phyloP scores from a whole-genome alignment of 2,329 filamentous ascomycete species.

The Beauveria bassiana region DNA sequence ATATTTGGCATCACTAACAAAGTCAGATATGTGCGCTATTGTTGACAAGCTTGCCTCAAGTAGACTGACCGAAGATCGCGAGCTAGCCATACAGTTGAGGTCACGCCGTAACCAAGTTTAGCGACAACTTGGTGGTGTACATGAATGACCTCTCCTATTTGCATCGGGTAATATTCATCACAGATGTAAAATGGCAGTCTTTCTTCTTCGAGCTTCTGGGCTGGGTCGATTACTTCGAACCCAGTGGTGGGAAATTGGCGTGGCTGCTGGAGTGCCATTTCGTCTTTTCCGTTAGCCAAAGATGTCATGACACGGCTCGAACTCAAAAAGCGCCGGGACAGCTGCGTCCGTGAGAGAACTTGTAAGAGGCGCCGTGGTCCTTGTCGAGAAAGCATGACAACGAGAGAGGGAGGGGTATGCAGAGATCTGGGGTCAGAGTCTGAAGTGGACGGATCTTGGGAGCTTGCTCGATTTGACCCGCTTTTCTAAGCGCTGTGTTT shows the following conservation, averaged over 20 bases:
- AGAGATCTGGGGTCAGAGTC: too few species aligned
- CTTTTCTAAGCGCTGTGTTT: too few species aligned
- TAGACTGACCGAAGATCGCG: conserved; percentile 23
- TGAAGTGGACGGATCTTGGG: too few species aligned
- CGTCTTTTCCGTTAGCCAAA: neutral
- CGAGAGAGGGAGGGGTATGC: too few species aligned
- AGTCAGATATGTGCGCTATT: neutral
- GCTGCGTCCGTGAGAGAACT: neutral
- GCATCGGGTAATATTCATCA: conserved; percentile 28
- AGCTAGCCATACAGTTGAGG: conserved; percentile 36
- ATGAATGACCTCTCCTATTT: conserved; percentile 25
- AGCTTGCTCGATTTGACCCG: too few species aligned
- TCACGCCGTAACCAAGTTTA: conserved; percentile 33
- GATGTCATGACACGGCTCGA: neutral
- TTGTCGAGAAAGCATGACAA: neutral
- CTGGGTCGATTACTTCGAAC: conserved; percentile 15
- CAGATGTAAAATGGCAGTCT: conserved; percentile 17
- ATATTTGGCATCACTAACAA: neutral
- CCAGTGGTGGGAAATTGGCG: conserved; percentile 12
- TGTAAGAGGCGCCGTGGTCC: neutral
- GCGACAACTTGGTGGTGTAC: conserved; percentile 28
- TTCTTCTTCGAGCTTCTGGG: conserved; percentile 22
- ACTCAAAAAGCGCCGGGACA: neutral
- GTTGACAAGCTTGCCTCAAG: neutral
- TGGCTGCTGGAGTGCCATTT: neutral